Base-by-base conservation (phyloP, 2,329 filamentous ascomycete genomes). In the Colletotrichum viniferum region DNA sequence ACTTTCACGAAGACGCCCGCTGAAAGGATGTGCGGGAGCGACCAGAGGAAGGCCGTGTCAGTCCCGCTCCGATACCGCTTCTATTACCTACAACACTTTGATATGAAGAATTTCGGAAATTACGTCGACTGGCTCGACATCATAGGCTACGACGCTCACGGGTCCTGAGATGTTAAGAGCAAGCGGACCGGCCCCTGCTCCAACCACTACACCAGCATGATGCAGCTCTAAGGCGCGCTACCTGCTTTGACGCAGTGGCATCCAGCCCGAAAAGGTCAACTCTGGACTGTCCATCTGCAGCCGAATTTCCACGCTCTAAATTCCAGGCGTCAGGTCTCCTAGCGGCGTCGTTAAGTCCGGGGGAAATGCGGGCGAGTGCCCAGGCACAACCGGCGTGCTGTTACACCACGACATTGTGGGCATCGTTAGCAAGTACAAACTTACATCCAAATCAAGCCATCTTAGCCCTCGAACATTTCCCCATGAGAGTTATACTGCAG, bases 281-380 rank as follows among this genome's bases (percentile, higher is more conserved):
- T 71, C 88, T 18, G 87, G 87, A 3, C 30, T 85, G 7, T 84
- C 79, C 1, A 87, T 85, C 58, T 88, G 88, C 69, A 85, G 85
- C 4, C 72, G 73, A 3, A 60, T 48, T 5, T 79, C 76, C 32
- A 76, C 72, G 6, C 70, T 79, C 26, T n/a, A 52, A 5, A 64
- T 77, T 43, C 18, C 73, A 4, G 36, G 61, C 10, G 77, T 79
- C 56, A 75, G 13, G 9, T 30, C 69, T 16, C 77, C 79, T 18
- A 72, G 78, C 21, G 79, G 79, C 68, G 62, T 69, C 16, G 76
- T 80, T 68, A 21, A 3, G 5, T 55, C 13, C 80, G 79, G 72
- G 63, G 82, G 75, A 18, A 73, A 77, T 77, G 80, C 75, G n/a
- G 64, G 21, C 73, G 73, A 62, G 71, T 78, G 70, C 32, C 30